Conservation (phyloP, 805 yeast species). For the Komagataella mondaviorum region DNA sequence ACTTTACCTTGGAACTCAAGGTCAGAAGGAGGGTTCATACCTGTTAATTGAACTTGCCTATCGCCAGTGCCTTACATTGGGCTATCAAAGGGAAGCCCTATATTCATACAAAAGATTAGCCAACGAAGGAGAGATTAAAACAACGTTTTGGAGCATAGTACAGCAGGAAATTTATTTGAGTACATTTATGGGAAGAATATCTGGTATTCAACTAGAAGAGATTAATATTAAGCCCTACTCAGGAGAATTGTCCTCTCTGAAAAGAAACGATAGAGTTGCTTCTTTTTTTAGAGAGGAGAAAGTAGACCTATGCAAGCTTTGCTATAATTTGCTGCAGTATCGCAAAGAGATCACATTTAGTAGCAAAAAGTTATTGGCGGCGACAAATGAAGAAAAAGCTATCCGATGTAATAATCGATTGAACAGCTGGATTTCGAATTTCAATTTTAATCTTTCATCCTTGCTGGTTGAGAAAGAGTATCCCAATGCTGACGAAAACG, state of each 20-base stretch:
- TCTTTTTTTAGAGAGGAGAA: not conserved
- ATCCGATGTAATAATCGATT: slow-evolving; percentile 4
- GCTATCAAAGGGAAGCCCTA: not conserved
- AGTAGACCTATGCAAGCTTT: not conserved
- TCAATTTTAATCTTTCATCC: not conserved
- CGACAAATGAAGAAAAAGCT: slow-evolving; percentile 21
- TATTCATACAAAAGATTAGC: not conserved
- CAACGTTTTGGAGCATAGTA: not conserved
- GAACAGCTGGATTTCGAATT: slow-evolving; percentile 1
- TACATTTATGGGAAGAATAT: not conserved
- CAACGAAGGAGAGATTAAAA: not conserved
- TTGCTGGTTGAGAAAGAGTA: not conserved
- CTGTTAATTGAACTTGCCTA: not conserved
- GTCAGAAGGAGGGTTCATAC: not conserved
- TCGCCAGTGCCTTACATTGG: not conserved
- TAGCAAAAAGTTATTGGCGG: slow-evolving; percentile 19
- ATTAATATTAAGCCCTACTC: not conserved
- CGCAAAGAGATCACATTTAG: not conserved
- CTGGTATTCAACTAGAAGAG: not conserved
- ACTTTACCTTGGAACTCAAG: not conserved
- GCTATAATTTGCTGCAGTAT: not conserved
- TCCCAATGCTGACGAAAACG: not conserved
- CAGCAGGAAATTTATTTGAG: not conserved
- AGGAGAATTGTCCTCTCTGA: not conserved
- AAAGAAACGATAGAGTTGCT: not conserved